A percentile compares a stretch with the other conserved stretches of the same genome.
Conservation (phyloP, 305 asterid genomes). For the Fraxinus floribunda region DNA sequence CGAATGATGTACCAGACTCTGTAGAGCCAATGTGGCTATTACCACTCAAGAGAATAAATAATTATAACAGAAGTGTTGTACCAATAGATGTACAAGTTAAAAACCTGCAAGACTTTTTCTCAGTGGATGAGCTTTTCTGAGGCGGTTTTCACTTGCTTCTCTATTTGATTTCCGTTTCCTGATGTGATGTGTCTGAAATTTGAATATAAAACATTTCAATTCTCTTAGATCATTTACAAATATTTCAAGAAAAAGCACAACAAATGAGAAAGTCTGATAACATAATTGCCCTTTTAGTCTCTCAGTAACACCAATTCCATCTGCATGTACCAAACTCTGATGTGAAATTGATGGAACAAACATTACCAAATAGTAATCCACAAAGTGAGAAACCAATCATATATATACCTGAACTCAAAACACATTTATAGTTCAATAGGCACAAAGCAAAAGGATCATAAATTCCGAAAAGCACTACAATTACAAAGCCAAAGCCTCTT, state of each 20-base stretch:
- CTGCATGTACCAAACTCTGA: background rate
- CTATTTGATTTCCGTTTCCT: slow-evolving; percentile 35
- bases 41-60: slow-evolving; percentile 16
- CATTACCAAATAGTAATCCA: background rate
- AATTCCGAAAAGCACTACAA: background rate
- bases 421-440: background rate
- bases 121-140: slow-evolving; percentile 48
- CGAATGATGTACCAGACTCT: slow-evolving; percentile 75
- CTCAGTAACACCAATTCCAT: background rate
- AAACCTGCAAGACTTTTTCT: slow-evolving; percentile 88
- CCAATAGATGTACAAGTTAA: slow-evolving; percentile 22
- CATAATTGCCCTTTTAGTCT: background rate
- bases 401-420: background rate
- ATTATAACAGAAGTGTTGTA: slow-evolving; percentile 2
- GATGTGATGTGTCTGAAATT: slow-evolving; percentile 40
- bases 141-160: slow-evolving; percentile 39
- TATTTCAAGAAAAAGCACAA: background rate
- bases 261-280: background rate
- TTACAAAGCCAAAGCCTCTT: background rate
- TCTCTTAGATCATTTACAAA: background rate
- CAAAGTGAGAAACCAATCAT: background rate
- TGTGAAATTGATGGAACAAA: background rate
- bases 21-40: slow-evolving; percentile 34
- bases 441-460: background rate
- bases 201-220: background rate